A percentile compares a stretch with the other conserved stretches of the same genome.
Conservation (phyloP, 2,329 filamentous ascomycete species). For the Exophiala calicioides region DNA sequence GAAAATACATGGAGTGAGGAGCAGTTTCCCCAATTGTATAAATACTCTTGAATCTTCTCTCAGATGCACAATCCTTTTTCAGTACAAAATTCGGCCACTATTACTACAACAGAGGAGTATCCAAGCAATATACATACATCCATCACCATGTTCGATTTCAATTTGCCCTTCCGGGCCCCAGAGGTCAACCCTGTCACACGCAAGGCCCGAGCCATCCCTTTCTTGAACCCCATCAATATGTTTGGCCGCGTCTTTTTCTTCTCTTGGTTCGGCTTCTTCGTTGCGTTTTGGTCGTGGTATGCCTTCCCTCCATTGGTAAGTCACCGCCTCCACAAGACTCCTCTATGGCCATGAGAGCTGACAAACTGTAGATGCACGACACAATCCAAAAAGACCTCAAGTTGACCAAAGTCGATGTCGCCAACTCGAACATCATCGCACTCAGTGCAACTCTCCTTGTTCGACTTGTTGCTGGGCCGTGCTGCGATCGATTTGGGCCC, state of each 20-base stretch:
- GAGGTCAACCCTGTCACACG: slow-evolving; percentile 80
- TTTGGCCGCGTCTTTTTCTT: slow-evolving; percentile 91
- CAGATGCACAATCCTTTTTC: not conserved
- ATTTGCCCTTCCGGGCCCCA: slow-evolving; percentile 50
- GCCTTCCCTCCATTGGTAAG: slow-evolving; percentile 81
- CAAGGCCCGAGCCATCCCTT: slow-evolving; percentile 77
- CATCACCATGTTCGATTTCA: slow-evolving; percentile 17
- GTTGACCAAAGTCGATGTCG: slow-evolving; percentile 69
- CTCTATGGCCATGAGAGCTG: slow-evolving; percentile 21
- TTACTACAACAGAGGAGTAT: not conserved
- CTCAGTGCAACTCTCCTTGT: slow-evolving; percentile 73
- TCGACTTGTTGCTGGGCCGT: slow-evolving; percentile 73
- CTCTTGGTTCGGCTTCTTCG: slow-evolving; percentile 81
- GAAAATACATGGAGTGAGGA: not conserved
- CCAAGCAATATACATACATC: not conserved
- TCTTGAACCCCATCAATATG: slow-evolving; percentile 73
- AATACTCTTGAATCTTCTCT: slow-evolving; percentile 1
- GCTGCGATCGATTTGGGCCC: slow-evolving; percentile 83
- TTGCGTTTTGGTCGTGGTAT: slow-evolving; percentile 88
- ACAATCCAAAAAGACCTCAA: slow-evolving; percentile 79
- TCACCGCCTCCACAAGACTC: slow-evolving; percentile 20
- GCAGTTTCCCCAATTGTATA: slow-evolving; percentile 5
- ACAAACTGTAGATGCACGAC: slow-evolving; percentile 58
- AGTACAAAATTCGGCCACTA: slow-evolving; percentile 1
- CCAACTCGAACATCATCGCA: slow-evolving; percentile 89